phyloP scores from a whole-genome alignment of 2,329 filamentous ascomycete species.

The Beauveria sp. region DNA sequence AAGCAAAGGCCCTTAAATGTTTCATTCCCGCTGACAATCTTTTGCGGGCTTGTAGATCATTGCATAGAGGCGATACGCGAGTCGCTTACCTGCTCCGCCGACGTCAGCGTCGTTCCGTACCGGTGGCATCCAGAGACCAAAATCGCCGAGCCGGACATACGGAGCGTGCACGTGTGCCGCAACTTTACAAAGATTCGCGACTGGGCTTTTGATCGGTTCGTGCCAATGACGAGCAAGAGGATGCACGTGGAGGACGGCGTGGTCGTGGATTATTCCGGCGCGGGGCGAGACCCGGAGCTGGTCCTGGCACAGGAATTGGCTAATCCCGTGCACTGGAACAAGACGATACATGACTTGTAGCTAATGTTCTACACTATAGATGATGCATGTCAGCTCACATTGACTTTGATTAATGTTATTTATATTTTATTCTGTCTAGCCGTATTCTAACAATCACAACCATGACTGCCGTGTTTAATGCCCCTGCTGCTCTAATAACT shows the following conservation, averaged over 20 bases:
- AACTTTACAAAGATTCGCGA: conserved; percentile 10
- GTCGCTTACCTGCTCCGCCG: conserved; percentile 10
- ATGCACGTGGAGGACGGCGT: conserved; percentile 3
- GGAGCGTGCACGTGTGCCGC: conserved; percentile 9
- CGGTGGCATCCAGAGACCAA: background rate
- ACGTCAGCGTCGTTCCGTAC: conserved; percentile 8
- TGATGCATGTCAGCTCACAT: too few species aligned
- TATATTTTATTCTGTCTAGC: background rate
- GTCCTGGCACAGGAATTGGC: background rate
- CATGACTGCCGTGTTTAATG: background rate
- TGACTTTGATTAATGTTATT: background rate
- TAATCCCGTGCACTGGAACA: background rate
- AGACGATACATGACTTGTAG: conserved; percentile 5
- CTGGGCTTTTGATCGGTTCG: background rate
- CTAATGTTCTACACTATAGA: too few species aligned
- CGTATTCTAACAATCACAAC: background rate
- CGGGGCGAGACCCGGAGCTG: background rate
- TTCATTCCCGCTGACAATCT: background rate
- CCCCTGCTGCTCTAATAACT: too few species aligned
- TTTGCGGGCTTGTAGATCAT: background rate
- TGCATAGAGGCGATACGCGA: conserved; percentile 12
- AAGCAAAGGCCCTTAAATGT: too few species aligned
- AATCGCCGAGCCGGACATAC: conserved; percentile 1
- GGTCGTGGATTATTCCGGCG: conserved; percentile 3
- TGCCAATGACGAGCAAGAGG: background rate